Evolutionary conservation across 140 eudicot genomes (phyloP).

Genomic region (Anethum foeniculum): DNA sequence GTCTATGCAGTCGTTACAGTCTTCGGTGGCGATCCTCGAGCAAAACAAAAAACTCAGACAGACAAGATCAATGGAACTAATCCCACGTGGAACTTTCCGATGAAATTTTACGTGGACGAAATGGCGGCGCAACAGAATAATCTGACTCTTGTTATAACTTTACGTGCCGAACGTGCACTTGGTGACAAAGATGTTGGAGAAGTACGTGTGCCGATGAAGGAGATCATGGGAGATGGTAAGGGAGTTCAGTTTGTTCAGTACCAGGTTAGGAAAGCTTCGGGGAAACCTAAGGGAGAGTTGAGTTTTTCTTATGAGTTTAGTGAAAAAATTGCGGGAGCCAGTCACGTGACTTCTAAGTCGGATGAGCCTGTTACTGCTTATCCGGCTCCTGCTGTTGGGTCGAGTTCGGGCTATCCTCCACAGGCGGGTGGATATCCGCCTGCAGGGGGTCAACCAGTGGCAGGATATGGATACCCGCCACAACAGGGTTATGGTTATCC

Average conservation of each 20-base stretch:
- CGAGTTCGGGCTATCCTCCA: constrained; percentile 39
- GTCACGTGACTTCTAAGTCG: constrained; percentile 7
- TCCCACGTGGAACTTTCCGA: constrained; percentile 69
- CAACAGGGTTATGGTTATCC: constrained; percentile 4
- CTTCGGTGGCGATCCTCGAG: constrained; percentile 30
- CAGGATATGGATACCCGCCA: constrained; percentile 30
- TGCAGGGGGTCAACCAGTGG: constrained; percentile 1
- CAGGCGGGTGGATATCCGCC: neutral
- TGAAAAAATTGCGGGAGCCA: constrained; percentile 21
- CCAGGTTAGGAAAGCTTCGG: constrained; percentile 50
- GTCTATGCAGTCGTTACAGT: constrained; percentile 51
- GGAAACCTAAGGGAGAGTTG: constrained; percentile 46
- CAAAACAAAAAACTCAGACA: constrained; percentile 35
- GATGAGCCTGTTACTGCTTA: constrained; percentile 36
- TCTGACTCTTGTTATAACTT: constrained; percentile 34
- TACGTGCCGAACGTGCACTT: constrained; percentile 41
- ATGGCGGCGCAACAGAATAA: constrained; percentile 34
- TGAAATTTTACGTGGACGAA: constrained; percentile 50
- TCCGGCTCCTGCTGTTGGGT: constrained; percentile 31
- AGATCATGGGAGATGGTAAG: constrained; percentile 33
- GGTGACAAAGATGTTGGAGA: constrained; percentile 54
- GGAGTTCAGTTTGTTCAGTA: constrained; percentile 29
- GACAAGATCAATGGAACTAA: constrained; percentile 34
- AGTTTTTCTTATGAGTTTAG: constrained; percentile 43
- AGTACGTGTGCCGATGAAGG: constrained; percentile 46